These are phyloP conservation scores for Biscogniauxia sp. DNA, from an alignment of 2,329 filamentous ascomycete species.

Conservation along the genomic window DNA sequence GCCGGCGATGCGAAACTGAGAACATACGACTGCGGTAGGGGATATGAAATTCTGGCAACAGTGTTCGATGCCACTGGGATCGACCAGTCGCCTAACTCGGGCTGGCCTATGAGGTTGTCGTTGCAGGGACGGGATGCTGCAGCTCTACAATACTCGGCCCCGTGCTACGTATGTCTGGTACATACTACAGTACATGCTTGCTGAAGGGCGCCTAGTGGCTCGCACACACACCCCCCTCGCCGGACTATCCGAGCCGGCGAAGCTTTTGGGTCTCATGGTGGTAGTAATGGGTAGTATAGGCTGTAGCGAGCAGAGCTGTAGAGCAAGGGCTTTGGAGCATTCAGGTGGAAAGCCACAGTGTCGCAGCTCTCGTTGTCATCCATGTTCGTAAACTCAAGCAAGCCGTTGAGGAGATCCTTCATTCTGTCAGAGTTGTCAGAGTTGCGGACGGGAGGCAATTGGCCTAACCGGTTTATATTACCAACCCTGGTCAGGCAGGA, in stretches of 20 bases:
- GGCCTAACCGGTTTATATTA: background rate
- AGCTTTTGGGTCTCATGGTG: background rate
- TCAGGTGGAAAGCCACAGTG: background rate
- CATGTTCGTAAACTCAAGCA: background rate
- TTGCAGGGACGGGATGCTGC: background rate
- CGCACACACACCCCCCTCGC: background rate
- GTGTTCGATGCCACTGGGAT: background rate
- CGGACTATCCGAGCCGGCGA: background rate
- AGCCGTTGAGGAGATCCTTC: background rate
- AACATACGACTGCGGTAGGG: background rate
- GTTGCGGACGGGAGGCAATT: background rate
- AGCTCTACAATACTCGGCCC: background rate
- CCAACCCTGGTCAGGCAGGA: background rate
- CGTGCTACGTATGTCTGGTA: background rate
- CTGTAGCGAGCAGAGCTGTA: background rate
- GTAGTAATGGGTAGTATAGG: background rate
- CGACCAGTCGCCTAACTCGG: background rate
- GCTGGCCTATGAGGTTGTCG: background rate
- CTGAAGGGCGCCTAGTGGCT: background rate
- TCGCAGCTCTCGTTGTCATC: background rate
- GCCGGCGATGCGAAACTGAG: background rate
- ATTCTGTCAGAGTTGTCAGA: background rate
- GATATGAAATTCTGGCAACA: background rate
- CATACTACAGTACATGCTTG: too few relatives aligned
- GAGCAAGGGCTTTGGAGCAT: too few relatives aligned